phyloP scores from a whole-genome alignment of 805 yeast species.

The Kodamaea nitidulidarum region DNA sequence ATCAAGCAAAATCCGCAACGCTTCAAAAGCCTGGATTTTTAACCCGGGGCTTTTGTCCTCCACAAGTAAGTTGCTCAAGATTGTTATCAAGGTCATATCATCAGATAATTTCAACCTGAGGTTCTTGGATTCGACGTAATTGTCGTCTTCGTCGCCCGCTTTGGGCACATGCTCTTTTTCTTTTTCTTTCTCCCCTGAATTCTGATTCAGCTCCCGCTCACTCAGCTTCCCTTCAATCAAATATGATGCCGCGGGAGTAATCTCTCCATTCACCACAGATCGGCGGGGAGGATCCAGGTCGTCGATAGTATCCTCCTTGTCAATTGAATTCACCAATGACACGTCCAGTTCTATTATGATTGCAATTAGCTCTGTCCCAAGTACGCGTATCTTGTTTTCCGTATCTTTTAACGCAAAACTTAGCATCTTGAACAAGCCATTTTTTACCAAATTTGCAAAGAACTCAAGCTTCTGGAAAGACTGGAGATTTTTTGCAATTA shows the following conservation, averaged over 20 bases:
- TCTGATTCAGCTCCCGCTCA: neutral
- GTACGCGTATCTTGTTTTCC: slow-evolving; percentile 47
- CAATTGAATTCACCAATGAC: slow-evolving; percentile 45
- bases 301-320: slow-evolving; percentile 27
- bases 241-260: slow-evolving; percentile 1
- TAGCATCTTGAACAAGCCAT: slow-evolving; percentile 68
- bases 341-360: slow-evolving; percentile 83
- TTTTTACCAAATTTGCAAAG: slow-evolving; percentile 56
- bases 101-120: slow-evolving; percentile 38
- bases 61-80: slow-evolving; percentile 56
- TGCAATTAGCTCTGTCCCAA: slow-evolving; percentile 78
- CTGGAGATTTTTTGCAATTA: slow-evolving; percentile 66
- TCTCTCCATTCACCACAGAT: slow-evolving; percentile 4
- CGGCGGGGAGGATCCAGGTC: slow-evolving; percentile 23
- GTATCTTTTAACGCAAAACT: slow-evolving; percentile 64
- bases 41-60: slow-evolving; percentile 67
- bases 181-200: slow-evolving; percentile 1
- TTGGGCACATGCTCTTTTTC: neutral
- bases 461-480: slow-evolving; percentile 60
- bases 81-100: slow-evolving; percentile 55
- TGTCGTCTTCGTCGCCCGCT: slow-evolving; percentile 13
- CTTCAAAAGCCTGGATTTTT: slow-evolving; percentile 80
- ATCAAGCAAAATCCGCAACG: slow-evolving; percentile 69
- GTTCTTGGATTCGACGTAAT: slow-evolving; percentile 13
- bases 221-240: slow-evolving; percentile 1